Percentiles rank a stretch among this genome's conserved stretches.
Evolutionary conservation across 768 basidiomycete genomes (phyloP).

Genomic region (Amanita rubescens): DNA sequence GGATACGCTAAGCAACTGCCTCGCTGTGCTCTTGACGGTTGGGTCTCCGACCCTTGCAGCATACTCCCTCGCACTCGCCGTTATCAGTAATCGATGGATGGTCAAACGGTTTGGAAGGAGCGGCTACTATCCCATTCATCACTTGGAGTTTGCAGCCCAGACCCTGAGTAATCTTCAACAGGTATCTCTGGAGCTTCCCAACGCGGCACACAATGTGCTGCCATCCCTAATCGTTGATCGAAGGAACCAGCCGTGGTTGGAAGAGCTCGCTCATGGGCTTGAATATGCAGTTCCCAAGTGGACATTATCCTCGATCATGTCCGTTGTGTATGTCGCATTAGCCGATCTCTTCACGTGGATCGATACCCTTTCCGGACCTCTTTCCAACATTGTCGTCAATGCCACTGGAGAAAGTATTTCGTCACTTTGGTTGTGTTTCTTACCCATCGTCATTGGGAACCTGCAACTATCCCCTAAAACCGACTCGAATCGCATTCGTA

Average conservation of each 20-base stretch:
- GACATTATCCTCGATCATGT: conserved; percentile 29
- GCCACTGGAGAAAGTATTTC: conserved; percentile 31
- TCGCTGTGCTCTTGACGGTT: conserved; percentile 33
- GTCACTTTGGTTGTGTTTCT: conserved; percentile 38
- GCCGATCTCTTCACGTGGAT: conserved; percentile 34
- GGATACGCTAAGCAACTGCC: conserved; percentile 32
- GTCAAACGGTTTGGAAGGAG: conserved; percentile 22
- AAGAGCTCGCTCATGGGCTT: conserved; percentile 21
- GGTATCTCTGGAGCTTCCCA: conserved; percentile 26
- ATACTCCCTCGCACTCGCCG: conserved; percentile 36
- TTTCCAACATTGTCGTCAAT: conserved; percentile 13
- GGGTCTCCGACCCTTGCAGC: conserved; percentile 39
- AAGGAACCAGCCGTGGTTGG: conserved; percentile 37
- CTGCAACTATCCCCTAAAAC: conserved; percentile 36
- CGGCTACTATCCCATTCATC: conserved; percentile 23
- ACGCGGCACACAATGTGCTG: conserved; percentile 20
- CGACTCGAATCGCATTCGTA: conserved; percentile 22
- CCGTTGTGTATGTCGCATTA: conserved; percentile 37
- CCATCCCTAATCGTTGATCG: conserved; percentile 35
- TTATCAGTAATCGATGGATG: conserved; percentile 38
- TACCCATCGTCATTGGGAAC: conserved; percentile 38
- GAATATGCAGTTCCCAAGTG: conserved; percentile 27
- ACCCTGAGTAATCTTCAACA: conserved; percentile 36
- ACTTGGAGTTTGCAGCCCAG: conserved; percentile 23
- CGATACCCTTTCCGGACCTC: conserved; percentile 22